Percentiles rank a stretch among this genome's conserved stretches.
Conservation (phyloP, 2,329 filamentous ascomycete genomes). For the Neurospora sp. region DNA sequence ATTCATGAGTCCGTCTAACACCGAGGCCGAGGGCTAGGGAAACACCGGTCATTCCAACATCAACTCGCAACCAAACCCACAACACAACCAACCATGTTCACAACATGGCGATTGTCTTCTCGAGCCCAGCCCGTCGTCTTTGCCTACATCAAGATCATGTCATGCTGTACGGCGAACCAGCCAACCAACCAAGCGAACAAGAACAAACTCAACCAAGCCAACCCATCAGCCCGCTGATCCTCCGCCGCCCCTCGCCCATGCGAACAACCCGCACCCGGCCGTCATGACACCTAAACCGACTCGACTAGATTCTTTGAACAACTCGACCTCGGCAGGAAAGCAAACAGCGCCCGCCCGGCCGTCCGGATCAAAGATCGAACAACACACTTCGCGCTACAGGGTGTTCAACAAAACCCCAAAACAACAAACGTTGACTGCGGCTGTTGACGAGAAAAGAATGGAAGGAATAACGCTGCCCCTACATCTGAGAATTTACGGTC, state of each 20-base stretch:
- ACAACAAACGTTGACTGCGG: neutral
- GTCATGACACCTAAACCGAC: neutral
- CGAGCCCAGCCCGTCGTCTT: neutral
- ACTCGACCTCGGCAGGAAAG: neutral
- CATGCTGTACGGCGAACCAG: neutral
- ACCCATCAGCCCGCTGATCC: neutral
- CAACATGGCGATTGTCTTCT: neutral
- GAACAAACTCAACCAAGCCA: neutral
- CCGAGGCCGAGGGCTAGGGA: neutral
- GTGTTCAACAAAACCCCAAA: neutral
- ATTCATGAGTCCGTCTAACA: neutral
- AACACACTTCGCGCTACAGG: neutral
- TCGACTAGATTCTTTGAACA: neutral
- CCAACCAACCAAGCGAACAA: neutral
- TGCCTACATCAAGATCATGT: neutral
- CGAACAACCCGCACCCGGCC: neutral
- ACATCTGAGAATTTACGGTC: neutral
- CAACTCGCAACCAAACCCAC: neutral
- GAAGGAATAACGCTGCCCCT: neutral
- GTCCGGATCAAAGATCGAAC: neutral
- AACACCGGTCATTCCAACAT: neutral
- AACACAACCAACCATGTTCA: neutral
- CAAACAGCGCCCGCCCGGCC: neutral
- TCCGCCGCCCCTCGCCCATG: neutral
- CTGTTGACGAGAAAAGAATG: neutral